Conservation (phyloP, 495 filamentous ascomycete species). For the Hamigera avellanea region DNA sequence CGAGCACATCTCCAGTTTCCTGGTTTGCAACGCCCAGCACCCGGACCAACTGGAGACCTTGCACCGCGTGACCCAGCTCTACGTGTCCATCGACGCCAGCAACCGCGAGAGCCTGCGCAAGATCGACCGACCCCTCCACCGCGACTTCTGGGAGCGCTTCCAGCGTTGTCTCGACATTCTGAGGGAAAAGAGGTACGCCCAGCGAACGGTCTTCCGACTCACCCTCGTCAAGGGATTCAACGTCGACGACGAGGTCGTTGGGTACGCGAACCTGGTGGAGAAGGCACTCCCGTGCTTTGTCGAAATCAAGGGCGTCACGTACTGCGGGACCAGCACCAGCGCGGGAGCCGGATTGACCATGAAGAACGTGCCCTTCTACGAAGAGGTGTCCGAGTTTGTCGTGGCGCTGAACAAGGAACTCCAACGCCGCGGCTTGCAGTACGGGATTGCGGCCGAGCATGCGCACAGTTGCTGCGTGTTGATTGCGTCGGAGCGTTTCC, state of each 20-base stretch:
- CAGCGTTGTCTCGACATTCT: conserved; percentile 82
- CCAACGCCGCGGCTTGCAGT: conserved; percentile 52
- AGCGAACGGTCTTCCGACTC: conserved; percentile 89
- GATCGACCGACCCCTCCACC: conserved; percentile 85
- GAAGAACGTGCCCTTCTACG: conserved; percentile 93
- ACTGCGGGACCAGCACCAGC: conserved; percentile 79
- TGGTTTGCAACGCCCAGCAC: conserved; percentile 98
- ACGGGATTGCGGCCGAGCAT: conserved; percentile 91
- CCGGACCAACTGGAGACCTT: conserved; percentile 78
- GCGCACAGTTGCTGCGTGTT: conserved; percentile 88
- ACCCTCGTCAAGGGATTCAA: conserved; percentile 97
- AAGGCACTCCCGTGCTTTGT: conserved; percentile 78
- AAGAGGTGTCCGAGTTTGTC: conserved; percentile 75
- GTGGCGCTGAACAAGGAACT: conserved; percentile 56
- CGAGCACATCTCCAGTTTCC: conserved; percentile 83
- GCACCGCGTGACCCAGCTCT: conserved; percentile 79
- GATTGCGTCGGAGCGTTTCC: conserved; percentile 67
- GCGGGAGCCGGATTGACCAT: conserved; percentile 77
- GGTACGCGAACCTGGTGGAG: conserved; percentile 83
- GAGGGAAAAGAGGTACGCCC: conserved; percentile 62
- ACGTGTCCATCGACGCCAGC: conserved; percentile 89
- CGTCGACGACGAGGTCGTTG: conserved; percentile 80
- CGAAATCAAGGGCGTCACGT: conserved; percentile 93
- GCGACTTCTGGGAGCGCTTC: conserved; percentile 97
- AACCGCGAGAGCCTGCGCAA: conserved; percentile 77